Base-by-base conservation (phyloP, 176 grass and related monocot genomes). In the Triticum urartu region DNA sequence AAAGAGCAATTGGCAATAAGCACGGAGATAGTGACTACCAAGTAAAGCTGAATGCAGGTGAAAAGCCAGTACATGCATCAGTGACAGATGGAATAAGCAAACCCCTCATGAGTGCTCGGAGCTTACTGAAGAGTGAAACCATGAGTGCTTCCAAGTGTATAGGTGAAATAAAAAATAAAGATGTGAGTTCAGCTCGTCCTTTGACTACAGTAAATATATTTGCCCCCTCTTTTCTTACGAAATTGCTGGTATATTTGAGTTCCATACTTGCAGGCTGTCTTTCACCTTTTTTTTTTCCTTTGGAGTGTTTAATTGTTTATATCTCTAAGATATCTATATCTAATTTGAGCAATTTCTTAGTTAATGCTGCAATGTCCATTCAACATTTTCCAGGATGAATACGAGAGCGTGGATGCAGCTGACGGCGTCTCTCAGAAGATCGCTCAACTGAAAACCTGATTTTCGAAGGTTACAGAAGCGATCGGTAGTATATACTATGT, bases 101-200 rank as follows among this genome's bases (percentile, higher is more conserved):
- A 58, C 69, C 95, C n/a, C 86, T 56, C 11, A 79, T 88, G 45
- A 94, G 94, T 62, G 92, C 94, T 21, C 89, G 92, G 61, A 96
- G 92, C 87, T 85, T 99, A 89, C 66, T 97, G 85, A 99, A 99
- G 90, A 99, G 97, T 52, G 97, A 93, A 78, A 99, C 92, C 74
- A 99, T 99, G 73, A 94, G 97, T 14, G 97, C 97, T 75, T 99
- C 97, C 79, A 97, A 95, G 83, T 99, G 97, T 73, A 91, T 99
- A 83, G 94, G 91, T 74, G 89, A 94, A 86, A 93, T 93, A 85
- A 78, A 70, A 88, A 94, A 87, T 52, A 84, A 75, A 78, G 89
- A 96, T 74, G 97, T 99, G 91, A 99, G 94, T 89, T 28, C 47
- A 58, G n/a, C 83, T 74, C 74, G 56, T 48, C 48, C 66, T 68